Evolutionary conservation across 2,329 filamentous ascomycete species (phyloP).

Genomic region (Erysiphe neolycopersici): DNA sequence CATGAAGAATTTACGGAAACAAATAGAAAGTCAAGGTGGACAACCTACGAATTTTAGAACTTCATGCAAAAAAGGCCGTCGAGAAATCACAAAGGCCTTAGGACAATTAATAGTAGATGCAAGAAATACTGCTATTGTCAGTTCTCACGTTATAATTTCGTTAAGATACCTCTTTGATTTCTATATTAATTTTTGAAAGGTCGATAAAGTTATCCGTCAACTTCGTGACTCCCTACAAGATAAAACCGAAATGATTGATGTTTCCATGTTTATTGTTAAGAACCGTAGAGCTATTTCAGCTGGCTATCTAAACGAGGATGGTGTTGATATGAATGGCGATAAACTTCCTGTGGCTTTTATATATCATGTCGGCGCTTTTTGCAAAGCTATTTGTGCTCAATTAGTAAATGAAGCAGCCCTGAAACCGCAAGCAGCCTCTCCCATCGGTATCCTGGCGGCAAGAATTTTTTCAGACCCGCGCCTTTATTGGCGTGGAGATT

Average conservation of each 20-base stretch:
- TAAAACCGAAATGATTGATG: neutral
- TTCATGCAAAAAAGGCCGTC: slow-evolving; percentile 37
- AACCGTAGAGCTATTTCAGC: neutral
- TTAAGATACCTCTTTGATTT: neutral
- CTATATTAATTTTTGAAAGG: slow-evolving; percentile 1
- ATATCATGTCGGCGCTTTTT: slow-evolving; percentile 51
- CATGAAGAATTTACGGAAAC: slow-evolving; percentile 32
- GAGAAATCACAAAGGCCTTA: slow-evolving; percentile 42
- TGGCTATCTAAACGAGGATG: slow-evolving; percentile 16
- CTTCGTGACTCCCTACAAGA: neutral
- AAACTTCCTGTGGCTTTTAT: slow-evolving; percentile 38
- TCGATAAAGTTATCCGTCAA: neutral
- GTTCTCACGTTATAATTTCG: neutral
- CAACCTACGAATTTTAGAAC: slow-evolving; percentile 23
- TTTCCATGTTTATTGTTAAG: neutral
- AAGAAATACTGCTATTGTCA: neutral
- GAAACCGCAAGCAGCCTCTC: slow-evolving; percentile 40
- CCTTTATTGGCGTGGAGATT: slow-evolving; percentile 37
- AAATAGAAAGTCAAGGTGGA: slow-evolving; percentile 14
- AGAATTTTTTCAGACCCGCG: slow-evolving; percentile 45
- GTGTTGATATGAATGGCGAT: slow-evolving; percentile 20
- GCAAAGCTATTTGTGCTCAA: slow-evolving; percentile 46
- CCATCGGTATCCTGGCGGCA: slow-evolving; percentile 50
- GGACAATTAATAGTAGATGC: slow-evolving; percentile 35
- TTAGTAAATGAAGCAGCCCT: slow-evolving; percentile 39